Conservation (phyloP, 371 early-diverging fungal genomes). For the Chytridium lagenaria region DNA sequence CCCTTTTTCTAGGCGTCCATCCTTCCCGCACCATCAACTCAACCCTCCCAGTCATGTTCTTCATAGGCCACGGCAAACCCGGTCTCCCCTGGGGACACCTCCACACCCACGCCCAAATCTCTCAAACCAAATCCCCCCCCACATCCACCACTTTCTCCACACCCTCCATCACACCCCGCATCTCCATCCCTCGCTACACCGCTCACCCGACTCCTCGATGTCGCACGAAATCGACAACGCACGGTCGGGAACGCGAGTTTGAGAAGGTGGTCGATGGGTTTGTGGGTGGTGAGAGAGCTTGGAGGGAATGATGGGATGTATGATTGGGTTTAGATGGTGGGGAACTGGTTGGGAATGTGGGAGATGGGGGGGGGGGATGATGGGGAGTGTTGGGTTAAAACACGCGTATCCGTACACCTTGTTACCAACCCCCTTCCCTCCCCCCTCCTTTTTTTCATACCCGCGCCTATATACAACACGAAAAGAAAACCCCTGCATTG, state of each 20-base stretch:
- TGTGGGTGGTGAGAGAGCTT: no score
- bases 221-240: constrained; percentile 31
- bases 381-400: no score
- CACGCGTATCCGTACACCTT: no score
- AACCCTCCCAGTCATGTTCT: constrained; percentile 36
- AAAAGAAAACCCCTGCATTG: no score
- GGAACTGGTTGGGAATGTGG: background rate
- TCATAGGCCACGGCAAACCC: constrained; percentile 44
- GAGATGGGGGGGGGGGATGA: no score
- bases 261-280: constrained; percentile 3
- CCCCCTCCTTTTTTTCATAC: no score
- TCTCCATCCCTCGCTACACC: constrained; percentile 27
- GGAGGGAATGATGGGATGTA: constrained; percentile 18
- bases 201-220: constrained; percentile 21
- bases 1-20: background rate
- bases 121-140: constrained; percentile 33
- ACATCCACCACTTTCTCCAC: constrained; percentile 29
- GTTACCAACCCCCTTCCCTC: no score
- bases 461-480: no score
- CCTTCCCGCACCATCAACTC: background rate
- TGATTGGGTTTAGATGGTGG: constrained; percentile 18
- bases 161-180: constrained; percentile 21
- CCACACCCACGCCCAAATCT: constrained; percentile 41
- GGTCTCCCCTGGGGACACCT: constrained; percentile 46
- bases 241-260: constrained; percentile 6